Evolutionary conservation across 2,329 filamentous ascomycete species (phyloP), one percentile per base, ranked within the genome.

Genomic region (Exserohilum rostratum): DNA sequence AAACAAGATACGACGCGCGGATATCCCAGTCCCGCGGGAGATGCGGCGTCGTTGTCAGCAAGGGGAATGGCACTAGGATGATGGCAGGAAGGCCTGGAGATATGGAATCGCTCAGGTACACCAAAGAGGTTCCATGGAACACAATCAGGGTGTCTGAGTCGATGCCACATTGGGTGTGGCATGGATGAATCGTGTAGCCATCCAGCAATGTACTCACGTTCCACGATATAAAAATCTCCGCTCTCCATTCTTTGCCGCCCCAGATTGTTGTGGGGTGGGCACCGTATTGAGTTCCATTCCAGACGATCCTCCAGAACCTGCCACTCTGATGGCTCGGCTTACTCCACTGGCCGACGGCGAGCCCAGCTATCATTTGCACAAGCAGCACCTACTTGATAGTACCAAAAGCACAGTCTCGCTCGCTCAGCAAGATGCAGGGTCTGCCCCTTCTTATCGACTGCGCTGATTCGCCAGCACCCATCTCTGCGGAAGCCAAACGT

Each of bases 131-230:
- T 27, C 11, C 30, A 4, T 17, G 15, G 17, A 49, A 25, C 3
- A n/a, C 25, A 6, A 15, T 15, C 9, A 35, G 12, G 31, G 17
- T 46, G 27, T 20, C n/a, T 46, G n/a, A 7, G 25, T 30, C 20
- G 20, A 35, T 22, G n/a, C 20, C 27, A 4, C 18, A 35, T 27
- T 35, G 13, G 31, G 9, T 9, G 12, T n/a, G 46, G 39, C 10
- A 18, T 22, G 37, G n/a, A 29, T 37, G 31, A 25, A 46, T 35
- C 22, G 31, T 54, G 29, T 46, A 54, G 34, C 13, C 25, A 46
- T 22, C 51, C 51, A 55, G 52, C 52, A 55, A 51, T 50, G 52
- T 51, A 45, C 52, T 55, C 52, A 55, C 27, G 31, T 35, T 30
- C 34, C 15, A 27, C 47, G 17, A 46, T 46, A 44, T 27, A 18